Percentiles rank a stretch among this genome's conserved stretches.
Evolutionary conservation across 257 asterid genomes (phyloP).

Genomic region (Solanum chmielewskii): DNA sequence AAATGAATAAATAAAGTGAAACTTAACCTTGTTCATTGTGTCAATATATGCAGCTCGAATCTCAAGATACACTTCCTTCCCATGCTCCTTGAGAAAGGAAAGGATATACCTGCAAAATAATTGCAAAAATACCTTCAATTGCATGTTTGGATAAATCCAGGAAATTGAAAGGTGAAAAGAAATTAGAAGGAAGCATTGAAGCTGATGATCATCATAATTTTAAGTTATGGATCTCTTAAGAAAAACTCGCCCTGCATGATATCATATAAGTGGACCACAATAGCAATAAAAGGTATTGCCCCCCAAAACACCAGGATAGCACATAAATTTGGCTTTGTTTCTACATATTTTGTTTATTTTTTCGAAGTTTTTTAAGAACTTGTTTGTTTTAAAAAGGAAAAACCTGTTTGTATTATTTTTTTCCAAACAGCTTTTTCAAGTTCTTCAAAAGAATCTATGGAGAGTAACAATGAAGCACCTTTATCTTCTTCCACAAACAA

Average conservation of each 20-base stretch:
- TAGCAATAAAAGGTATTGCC: not conserved
- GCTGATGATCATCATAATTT: not conserved
- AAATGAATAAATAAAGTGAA: not conserved
- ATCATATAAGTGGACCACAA: not conserved
- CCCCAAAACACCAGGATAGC: not conserved
- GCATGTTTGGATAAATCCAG: not conserved
- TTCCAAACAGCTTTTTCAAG: not conserved
- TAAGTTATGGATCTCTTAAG: not conserved
- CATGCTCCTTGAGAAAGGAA: conserved; percentile 86
- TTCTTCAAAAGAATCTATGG: not conserved
- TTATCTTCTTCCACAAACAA: not conserved
- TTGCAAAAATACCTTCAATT: conserved; percentile 2
- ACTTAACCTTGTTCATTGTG: conserved; percentile 90
- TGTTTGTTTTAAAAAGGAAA: not conserved
- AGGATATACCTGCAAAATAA: conserved; percentile 56
- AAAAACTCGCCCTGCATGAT: not conserved
- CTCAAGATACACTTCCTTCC: conserved; percentile 80
- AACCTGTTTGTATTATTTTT: not conserved
- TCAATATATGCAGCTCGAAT: conserved; percentile 94
- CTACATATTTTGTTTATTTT: not conserved
- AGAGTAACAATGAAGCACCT: not conserved
- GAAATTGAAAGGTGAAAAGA: not conserved
- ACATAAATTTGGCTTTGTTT: not conserved
- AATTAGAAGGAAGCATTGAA: not conserved
- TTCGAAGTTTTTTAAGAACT: not conserved